phyloP scores from a whole-genome alignment of 345 rosid genomes.

The Eucalyptus urophylla region DNA sequence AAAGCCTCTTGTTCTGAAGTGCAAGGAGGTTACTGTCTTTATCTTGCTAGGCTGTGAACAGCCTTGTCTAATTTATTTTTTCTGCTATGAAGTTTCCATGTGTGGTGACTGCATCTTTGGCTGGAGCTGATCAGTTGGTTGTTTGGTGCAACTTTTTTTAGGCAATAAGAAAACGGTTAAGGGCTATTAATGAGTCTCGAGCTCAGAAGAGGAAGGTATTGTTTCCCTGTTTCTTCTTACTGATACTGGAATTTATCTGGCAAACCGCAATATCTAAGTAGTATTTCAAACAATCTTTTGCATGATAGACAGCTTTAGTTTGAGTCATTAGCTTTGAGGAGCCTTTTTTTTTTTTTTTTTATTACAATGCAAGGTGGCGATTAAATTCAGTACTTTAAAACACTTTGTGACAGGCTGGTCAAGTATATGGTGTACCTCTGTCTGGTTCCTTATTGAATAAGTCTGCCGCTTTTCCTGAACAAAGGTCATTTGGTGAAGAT shows the following conservation, averaged over 20 bases:
- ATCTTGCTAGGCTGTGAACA: background rate
- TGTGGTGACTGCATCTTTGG: background rate
- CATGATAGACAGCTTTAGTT: background rate
- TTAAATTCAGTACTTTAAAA: background rate
- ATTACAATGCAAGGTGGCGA: background rate
- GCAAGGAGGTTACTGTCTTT: conserved; percentile 70
- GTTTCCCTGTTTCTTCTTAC: background rate
- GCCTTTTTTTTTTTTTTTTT: background rate
- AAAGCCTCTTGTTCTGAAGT: conserved; percentile 57
- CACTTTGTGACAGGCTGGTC: conserved; percentile 72
- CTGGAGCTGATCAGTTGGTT: background rate
- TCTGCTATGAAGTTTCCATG: background rate
- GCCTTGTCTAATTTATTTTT: background rate
- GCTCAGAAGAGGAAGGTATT: conserved; percentile 94
- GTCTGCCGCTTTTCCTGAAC: conserved; percentile 82
- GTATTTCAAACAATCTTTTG: background rate
- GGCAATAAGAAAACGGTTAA: conserved; percentile 74
- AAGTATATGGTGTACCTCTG: conserved; percentile 94
- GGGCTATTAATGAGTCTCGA: conserved; percentile 97
- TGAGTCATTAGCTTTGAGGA: background rate
- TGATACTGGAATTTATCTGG: background rate
- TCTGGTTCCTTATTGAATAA: conserved; percentile 69
- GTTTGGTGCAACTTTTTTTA: conserved; percentile 11
- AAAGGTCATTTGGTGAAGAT: conserved; percentile 66
- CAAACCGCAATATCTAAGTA: background rate